Conservation (phyloP, 2,329 filamentous ascomycete genomes). For the Diaporthe destruens region DNA sequence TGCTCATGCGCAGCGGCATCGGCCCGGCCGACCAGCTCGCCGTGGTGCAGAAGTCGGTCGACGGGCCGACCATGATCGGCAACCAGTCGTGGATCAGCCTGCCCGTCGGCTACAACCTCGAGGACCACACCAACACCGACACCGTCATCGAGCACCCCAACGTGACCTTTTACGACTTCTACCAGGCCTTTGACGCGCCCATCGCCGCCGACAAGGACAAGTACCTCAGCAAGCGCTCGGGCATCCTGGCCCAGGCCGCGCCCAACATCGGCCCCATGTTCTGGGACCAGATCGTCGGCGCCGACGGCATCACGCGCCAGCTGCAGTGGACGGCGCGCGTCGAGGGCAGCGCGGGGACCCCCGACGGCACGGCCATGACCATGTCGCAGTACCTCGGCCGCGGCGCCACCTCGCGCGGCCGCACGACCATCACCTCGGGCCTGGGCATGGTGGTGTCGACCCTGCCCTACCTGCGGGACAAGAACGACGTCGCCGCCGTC, state of each 20-base stretch:
- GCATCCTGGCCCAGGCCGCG: constrained; percentile 73
- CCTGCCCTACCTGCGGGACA: constrained; percentile 70
- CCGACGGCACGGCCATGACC: constrained; percentile 57
- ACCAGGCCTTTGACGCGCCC: constrained; percentile 67
- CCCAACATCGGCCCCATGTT: constrained; percentile 74
- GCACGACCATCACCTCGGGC: constrained; percentile 69
- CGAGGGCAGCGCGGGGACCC: constrained; percentile 47
- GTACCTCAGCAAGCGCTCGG: constrained; percentile 65
- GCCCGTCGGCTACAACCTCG: constrained; percentile 69
- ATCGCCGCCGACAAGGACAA: constrained; percentile 56
- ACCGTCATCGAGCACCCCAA: constrained; percentile 58
- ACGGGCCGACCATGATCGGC: constrained; percentile 64
- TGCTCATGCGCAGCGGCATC: constrained; percentile 77
- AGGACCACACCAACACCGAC: constrained; percentile 67
- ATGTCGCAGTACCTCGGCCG: constrained; percentile 74
- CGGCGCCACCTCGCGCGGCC: constrained; percentile 71
- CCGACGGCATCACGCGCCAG: constrained; percentile 72
- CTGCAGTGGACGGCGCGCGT: constrained; percentile 74
- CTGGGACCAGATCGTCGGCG: constrained; percentile 69
- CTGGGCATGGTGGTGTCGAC: constrained; percentile 71
- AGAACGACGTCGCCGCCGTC: constrained; percentile 73
- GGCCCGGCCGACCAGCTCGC: constrained; percentile 72
- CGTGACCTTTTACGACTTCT: constrained; percentile 73
- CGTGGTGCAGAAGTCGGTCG: constrained; percentile 62
- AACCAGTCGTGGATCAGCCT: constrained; percentile 67